phyloP scores from a whole-genome alignment of 2,329 filamentous ascomycete species.

The Alternaria panax region DNA sequence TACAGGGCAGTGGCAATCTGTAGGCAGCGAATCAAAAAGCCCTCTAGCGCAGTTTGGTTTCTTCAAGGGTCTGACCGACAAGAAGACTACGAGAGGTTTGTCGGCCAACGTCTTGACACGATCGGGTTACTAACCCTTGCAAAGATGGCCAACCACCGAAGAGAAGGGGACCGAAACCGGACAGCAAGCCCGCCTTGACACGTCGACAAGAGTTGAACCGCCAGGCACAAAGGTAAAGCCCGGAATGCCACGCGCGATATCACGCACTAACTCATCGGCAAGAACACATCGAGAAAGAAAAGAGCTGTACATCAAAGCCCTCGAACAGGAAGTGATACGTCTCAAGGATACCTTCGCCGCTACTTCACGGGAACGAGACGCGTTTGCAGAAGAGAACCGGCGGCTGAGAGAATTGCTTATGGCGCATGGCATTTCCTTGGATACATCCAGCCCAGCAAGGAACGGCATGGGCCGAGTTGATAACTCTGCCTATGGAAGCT shows the following conservation, averaged over 20 bases:
- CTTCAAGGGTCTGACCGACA: slow-evolving; percentile 72
- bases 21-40: slow-evolving; percentile 49
- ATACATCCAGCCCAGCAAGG: slow-evolving; percentile 50
- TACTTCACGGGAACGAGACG: slow-evolving; percentile 77
- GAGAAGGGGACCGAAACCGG: slow-evolving; percentile 91
- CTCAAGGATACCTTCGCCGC: slow-evolving; percentile 85
- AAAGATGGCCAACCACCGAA: slow-evolving; percentile 86
- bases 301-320: slow-evolving; percentile 91
- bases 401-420: slow-evolving; percentile 71
- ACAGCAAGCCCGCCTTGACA: slow-evolving; percentile 92
- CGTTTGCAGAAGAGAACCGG: slow-evolving; percentile 78
- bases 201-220: slow-evolving; percentile 92
- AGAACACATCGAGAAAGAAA: slow-evolving; percentile 97
- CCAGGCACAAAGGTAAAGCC: slow-evolving; percentile 86
- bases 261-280: slow-evolving; percentile 24
- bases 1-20: slow-evolving; percentile 47
- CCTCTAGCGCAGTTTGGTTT: slow-evolving; percentile 56
- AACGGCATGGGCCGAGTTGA: slow-evolving; percentile 44
- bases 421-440: slow-evolving; percentile 66
- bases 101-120: slow-evolving; percentile 9
- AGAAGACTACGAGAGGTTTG: slow-evolving; percentile 77
- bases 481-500: slow-evolving; percentile 54
- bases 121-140: slow-evolving; percentile 8
- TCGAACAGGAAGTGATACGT: slow-evolving; percentile 89
- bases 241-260: background rate